Evolutionary conservation across 495 filamentous ascomycete species (phyloP).

Genomic region (Aspergillus saccharolyticus): DNA sequence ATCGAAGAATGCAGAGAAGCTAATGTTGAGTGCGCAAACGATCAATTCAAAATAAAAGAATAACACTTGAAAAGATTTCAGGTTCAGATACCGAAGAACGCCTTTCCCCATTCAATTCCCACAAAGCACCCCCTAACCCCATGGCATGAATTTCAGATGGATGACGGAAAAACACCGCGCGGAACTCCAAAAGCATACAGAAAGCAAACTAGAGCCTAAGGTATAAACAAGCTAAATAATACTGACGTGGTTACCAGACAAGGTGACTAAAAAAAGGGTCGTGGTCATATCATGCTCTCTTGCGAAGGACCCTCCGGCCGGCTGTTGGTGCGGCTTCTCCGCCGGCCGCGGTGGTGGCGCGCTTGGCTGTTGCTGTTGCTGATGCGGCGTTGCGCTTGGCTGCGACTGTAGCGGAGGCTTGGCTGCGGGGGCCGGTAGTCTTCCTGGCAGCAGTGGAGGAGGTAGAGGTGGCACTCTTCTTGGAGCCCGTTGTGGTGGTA

Average conservation of each 20-base stretch:
- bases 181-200: neutral
- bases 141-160: no score
- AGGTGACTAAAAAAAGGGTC: neutral
- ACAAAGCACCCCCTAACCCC: no score
- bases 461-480: conserved; percentile 41
- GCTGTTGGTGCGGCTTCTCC: conserved; percentile 27
- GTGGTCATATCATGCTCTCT: conserved; percentile 31
- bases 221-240: no score
- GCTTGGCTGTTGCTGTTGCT: conserved; percentile 22
- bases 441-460: conserved; percentile 40
- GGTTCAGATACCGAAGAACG: no score
- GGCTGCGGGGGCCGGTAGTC: conserved; percentile 27
- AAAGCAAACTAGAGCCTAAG: no score
- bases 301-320: conserved; percentile 44
- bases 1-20: no score
- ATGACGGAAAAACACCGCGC: neutral
- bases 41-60: no score
- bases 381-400: conserved; percentile 34
- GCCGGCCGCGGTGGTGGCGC: conserved; percentile 32
- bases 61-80: no score
- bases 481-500: conserved; percentile 38
- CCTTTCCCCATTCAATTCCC: no score
- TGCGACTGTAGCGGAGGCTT: conserved; percentile 29
- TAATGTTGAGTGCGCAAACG: no score
- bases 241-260: no score